Evolutionary conservation across 2,329 filamentous ascomycete genomes (phyloP), one percentile per base, ranked within the genome.

Genomic region (Aspergillus fumigatiaffinis): DNA sequence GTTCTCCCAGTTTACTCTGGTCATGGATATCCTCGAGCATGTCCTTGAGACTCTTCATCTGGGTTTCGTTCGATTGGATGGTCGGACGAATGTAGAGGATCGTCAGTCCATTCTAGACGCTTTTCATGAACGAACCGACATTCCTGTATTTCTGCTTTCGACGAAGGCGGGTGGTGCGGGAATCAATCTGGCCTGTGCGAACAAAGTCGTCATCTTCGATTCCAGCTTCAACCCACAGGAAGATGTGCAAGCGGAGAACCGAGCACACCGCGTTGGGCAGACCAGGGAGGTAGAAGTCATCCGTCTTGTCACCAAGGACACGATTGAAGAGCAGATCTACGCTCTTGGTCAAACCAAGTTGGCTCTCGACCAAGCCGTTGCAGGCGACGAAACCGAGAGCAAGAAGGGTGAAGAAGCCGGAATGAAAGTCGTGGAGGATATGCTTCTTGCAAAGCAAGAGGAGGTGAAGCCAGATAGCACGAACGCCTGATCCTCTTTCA

Each of bases 131-230:
- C 84, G 96, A 68, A 76, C 82, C 0, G 80, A 83, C 2, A 96
- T 97, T 53, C 88, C 92, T 0, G 92, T 95, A 0, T 99, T 99
- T 74, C 83, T 99, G 63, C 84, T 99, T 5, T 94, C 90, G 1
- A 99, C 94, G 0, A 93, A 92, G 59, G 92, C 93, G 0, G 94
- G 94, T 53, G 94, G 94, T n/a, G 94, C 93, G 0, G 94, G 94
- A 44, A 95, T 99, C 78, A 99, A 99, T 74, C 78, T 99, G 54
- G 94, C 93, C 7, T 90, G 89, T 38, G 94, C 94, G 4, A 97
- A 97, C 79, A 97, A 97, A 76, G 93, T 99, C 65, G 86, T 99
- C 74, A 94, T 99, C 68, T 97, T 97, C 72, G 94, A 99, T 74
- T 89, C 90, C 62, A 91, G 88, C n/a, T 96, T 97, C 77, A 99